These are phyloP conservation scores for Pichia kluyveri DNA, from an alignment of 805 yeast genomes.

Conservation along the genomic window DNA sequence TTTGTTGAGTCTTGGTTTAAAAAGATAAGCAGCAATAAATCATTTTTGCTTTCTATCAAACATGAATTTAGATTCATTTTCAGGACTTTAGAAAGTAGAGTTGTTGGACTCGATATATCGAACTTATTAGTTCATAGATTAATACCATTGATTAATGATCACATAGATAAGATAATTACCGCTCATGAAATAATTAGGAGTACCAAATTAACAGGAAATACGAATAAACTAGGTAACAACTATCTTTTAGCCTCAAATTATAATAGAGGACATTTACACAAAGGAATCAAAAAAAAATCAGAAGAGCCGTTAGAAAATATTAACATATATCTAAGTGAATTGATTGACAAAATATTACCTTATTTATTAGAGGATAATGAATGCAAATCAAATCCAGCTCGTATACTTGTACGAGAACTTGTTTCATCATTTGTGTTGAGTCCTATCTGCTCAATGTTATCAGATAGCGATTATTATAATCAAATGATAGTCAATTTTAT, in stretches of 20 bases:
- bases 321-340: slow-evolving; percentile 39
- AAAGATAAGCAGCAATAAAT: slow-evolving; percentile 30
- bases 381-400: slow-evolving; percentile 39
- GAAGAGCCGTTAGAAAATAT: slow-evolving; percentile 32
- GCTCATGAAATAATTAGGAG: slow-evolving; percentile 31
- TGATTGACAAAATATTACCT: slow-evolving; percentile 38
- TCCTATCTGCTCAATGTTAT: slow-evolving; percentile 41
- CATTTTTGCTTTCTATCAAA: slow-evolving; percentile 35
- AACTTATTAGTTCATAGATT: slow-evolving; percentile 47
- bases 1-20: slow-evolving; percentile 52
- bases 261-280: slow-evolving; percentile 48
- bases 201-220: slow-evolving; percentile 16
- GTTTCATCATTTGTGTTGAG: slow-evolving; percentile 46
- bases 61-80: slow-evolving; percentile 35
- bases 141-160: slow-evolving; percentile 59
- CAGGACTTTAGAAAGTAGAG: slow-evolving; percentile 31
- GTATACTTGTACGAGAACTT: slow-evolving; percentile 51
- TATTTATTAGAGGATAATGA: slow-evolving; percentile 38
- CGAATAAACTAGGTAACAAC: slow-evolving; percentile 18
- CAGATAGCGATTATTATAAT: slow-evolving; percentile 76
- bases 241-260: slow-evolving; percentile 35
- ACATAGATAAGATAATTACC: slow-evolving; percentile 41
- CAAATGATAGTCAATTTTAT: slow-evolving; percentile 48
- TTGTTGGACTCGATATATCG: slow-evolving; percentile 42
- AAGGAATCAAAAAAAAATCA: slow-evolving; percentile 36